Evolutionary conservation across 1,139 yeast genomes (phyloP), one percentile per base, ranked within the genome.

Genomic region (Zygosaccharomyces pseudobailii): DNA sequence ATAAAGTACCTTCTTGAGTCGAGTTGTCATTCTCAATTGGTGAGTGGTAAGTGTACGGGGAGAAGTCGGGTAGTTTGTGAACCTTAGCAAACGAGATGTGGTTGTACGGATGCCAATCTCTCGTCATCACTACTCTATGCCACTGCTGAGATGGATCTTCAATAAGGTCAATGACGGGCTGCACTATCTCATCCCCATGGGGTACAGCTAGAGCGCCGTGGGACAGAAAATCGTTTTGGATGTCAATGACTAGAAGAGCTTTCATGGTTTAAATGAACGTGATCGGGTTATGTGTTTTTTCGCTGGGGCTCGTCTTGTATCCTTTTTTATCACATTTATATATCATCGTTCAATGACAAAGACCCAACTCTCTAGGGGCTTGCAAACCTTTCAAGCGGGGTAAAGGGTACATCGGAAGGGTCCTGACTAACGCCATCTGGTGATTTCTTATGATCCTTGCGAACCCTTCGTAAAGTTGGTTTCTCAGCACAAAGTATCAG

Each of bases 81-180:
- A 77, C 80, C 0, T 82, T 74, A 0, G 97, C 96, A 71, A 90
- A 90, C 3, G 96, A 87, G 1, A 78, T 74, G 63, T 90, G 97
- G 58, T 79, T 72, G 10, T 56, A 40, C 0, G 96, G 95, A 62
- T 90, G 97, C 95, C 95, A 88, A 63, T 90, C 97, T 61, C 84
- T 81, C 2, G 95, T 84, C 35, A 89, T 84, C 1, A 86, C 75
- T 4, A 87, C 71, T 3, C 80, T 67, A 33, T 73, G 69, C 94
- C 95, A 89, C 3, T 72, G 60, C 40, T 47, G 48, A 65, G 70
- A 21, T 8, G 57, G 52, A 57, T 6, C 65, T 43, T 19, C 62
- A 46, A 52, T 72, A 65, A 35, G 76, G 50, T 44, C 83, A 65
- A 19, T 70, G 57, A 53, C 75, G 63, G 55, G 88, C 73, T 8